A percentile compares a stretch with the other conserved stretches of the same genome.
Evolutionary conservation across 306 rosid species (phyloP).

Genomic region (Luffa acutangula): DNA sequence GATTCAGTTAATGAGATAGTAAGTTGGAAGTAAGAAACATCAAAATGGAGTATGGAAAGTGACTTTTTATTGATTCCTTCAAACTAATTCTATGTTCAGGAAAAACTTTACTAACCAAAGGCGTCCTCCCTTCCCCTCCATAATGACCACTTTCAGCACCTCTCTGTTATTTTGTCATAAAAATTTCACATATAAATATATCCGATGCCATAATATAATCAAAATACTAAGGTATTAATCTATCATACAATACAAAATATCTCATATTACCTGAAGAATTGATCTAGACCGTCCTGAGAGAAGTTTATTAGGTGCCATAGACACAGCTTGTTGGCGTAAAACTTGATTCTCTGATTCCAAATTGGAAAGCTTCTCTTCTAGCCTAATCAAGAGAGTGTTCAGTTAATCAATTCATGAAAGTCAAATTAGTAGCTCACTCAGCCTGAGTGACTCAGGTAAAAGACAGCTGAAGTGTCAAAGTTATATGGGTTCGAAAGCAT

Average conservation of each 20-base stretch:
- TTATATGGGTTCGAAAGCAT: not conserved
- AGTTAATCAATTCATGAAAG: slow-evolving; percentile 14
- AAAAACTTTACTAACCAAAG: slow-evolving; percentile 34
- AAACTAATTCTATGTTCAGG: not conserved
- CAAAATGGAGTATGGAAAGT: not conserved
- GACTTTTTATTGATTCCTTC: not conserved
- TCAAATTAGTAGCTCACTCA: slow-evolving; percentile 11
- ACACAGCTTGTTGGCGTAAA: slow-evolving; percentile 95
- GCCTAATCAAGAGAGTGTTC: slow-evolving; percentile 40
- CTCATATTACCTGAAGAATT: slow-evolving; percentile 61
- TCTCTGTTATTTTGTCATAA: slow-evolving; percentile 36
- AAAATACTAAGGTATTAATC: not conserved
- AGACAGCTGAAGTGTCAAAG: not conserved
- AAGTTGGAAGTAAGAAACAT: not conserved
- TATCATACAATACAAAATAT: slow-evolving; percentile 8
- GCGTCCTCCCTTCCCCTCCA: slow-evolving; percentile 44
- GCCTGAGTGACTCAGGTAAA: too few relatives aligned
- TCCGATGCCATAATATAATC: slow-evolving; percentile 2
- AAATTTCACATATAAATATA: slow-evolving; percentile 49
- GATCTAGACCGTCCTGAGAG: slow-evolving; percentile 70
- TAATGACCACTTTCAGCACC: slow-evolving; percentile 57
- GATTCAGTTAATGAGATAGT: slow-evolving; percentile 20
- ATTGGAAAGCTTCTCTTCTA: slow-evolving; percentile 92
- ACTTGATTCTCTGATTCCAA: slow-evolving; percentile 98
- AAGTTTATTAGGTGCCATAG: slow-evolving; percentile 74